Base-by-base conservation (phyloP, 768 basidiomycete species). In the Russula vinacea region DNA sequence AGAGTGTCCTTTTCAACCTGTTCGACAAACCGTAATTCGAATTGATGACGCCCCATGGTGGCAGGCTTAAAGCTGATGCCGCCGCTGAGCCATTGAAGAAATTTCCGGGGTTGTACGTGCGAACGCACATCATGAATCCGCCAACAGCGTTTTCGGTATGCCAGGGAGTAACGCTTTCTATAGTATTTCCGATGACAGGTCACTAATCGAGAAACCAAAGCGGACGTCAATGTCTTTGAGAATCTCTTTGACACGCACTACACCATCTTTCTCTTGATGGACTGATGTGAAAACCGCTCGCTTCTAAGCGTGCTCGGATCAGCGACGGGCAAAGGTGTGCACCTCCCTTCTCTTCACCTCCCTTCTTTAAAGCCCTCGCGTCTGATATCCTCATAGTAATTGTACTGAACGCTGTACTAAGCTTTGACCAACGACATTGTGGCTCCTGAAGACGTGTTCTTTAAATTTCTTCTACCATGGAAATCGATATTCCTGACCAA, bases 171-270 rank as follows among this genome's bases (percentile, higher is more conserved):
- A 80, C 81, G 13, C 78, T 98, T 2, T 84, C 87, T n/a, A n/a
- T n/a, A n/a, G n/a, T n/a, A 10, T 88, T 98, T 68, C 95, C 95
- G 10, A 98, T 99, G 95, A 96, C 96, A 0, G 96, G 96, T 0
- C 96, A 33, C 8, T 8, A 33, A 33, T 33, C 33, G n/a, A n/a
- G n/a, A 33, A 8, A 33, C 33, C 33, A 33, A 33, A 8, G 33
- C 33, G 33, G 33, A 33, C 33, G 33, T 33, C 8, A 33, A 3
- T 3, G 33, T 79, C 69, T 81, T 99, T 10, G 93, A 95, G 70
- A 73, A 79, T 29, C 82, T 98, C 17, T 81, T 98, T 61, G 87
- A 90, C 33, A 78, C 80, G n/a, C 96, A 99, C 71, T 97, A 99
- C 71, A 94, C 81, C 0, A 80, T 98, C 3, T 98, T 94, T 74